phyloP scores from a whole-genome alignment of 2,329 filamentous ascomycete genomes.

The Sporothrix curviconia region DNA sequence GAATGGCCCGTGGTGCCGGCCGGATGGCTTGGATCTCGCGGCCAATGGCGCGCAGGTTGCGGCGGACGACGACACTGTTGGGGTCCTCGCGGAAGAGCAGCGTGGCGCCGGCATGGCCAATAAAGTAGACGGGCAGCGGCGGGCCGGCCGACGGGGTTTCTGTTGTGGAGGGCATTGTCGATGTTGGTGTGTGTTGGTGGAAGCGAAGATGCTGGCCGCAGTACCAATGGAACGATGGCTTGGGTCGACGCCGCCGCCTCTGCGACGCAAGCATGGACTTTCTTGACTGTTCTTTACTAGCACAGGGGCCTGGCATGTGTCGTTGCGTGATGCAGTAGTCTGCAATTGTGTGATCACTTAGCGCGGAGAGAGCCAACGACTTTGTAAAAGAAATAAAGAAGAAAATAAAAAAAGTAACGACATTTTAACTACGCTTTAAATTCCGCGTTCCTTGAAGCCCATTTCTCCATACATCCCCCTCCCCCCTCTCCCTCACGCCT shows the following conservation, averaged over 20 bases:
- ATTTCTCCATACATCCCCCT: too few relatives aligned
- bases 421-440: too few relatives aligned
- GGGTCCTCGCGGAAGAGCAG: constrained; percentile 7
- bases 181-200: neutral
- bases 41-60: constrained; percentile 3
- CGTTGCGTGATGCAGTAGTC: constrained; percentile 7
- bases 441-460: too few relatives aligned
- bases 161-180: neutral
- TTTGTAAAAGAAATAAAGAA: too few relatives aligned
- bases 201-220: neutral
- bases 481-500: too few relatives aligned
- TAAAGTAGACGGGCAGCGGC: constrained; percentile 4
- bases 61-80: neutral
- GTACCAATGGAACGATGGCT: neutral
- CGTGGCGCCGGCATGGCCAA: constrained; percentile 8
- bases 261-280: too few relatives aligned
- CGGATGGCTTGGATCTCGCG: neutral
- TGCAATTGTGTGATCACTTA: constrained; percentile 1
- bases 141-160: neutral
- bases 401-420: too few relatives aligned
- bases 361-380: neutral
- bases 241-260: too few relatives aligned
- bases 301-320: neutral
- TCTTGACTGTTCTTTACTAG: too few relatives aligned
- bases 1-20: constrained; percentile 1